Percentiles rank a stretch among this genome's conserved stretches.
phyloP scores from a whole-genome alignment of 2,329 filamentous ascomycete genomes.

The Fusarium abutilonis region DNA sequence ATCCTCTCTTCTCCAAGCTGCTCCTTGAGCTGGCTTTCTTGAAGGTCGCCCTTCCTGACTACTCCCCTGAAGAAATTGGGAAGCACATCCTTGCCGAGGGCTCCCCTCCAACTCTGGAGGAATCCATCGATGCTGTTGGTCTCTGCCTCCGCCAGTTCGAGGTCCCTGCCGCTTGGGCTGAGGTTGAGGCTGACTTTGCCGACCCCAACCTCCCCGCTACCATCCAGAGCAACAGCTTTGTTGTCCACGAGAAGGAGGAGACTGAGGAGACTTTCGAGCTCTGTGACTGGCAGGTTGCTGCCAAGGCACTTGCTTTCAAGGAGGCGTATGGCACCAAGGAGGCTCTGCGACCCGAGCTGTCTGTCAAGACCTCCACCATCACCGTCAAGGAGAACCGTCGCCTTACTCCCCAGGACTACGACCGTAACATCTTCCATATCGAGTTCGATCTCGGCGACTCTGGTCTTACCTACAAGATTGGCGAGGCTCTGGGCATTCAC shows the following conservation, averaged over 20 bases:
- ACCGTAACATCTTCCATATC: constrained; percentile 99
- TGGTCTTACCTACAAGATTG: constrained; percentile 94
- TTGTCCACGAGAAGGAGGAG: constrained; percentile 79
- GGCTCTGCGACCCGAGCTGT: constrained; percentile 83
- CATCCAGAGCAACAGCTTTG: constrained; percentile 83
- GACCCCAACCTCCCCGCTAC: constrained; percentile 66
- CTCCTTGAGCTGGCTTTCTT: constrained; percentile 86
- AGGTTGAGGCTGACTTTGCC: constrained; percentile 65
- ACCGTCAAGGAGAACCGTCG: constrained; percentile 95
- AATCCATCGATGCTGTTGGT: constrained; percentile 73
- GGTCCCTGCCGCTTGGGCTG: constrained; percentile 82
- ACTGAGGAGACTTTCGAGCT: constrained; percentile 71
- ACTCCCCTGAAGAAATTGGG: constrained; percentile 69
- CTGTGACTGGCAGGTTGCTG: constrained; percentile 82
- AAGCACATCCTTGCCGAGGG: constrained; percentile 72
- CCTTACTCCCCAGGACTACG: constrained; percentile 86
- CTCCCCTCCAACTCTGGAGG: constrained; percentile 59
- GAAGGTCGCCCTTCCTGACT: constrained; percentile 74
- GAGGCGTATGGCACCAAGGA: constrained; percentile 84
- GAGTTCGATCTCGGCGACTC: constrained; percentile 95
- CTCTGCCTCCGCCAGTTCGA: constrained; percentile 77
- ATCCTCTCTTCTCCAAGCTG: constrained; percentile 70
- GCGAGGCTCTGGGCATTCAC: constrained; percentile 95
- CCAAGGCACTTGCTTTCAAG: constrained; percentile 91
- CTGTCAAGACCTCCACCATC: constrained; percentile 86